Conservation (phyloP, 2,329 filamentous ascomycete genomes). For the Colletotrichum lupini region DNA sequence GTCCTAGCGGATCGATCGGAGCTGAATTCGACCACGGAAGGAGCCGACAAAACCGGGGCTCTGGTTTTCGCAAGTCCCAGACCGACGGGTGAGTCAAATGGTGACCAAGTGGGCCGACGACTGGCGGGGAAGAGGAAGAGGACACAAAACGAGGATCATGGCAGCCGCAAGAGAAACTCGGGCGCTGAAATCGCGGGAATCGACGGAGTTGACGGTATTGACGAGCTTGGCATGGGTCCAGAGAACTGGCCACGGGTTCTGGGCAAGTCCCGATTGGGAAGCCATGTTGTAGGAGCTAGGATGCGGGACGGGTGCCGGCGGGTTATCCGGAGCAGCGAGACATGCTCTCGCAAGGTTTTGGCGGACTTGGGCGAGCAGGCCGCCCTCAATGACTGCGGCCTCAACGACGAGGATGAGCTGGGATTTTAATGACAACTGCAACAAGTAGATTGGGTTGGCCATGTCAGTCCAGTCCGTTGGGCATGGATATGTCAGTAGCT, state of each 20-base stretch:
- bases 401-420: slow-evolving; percentile 26
- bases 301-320: slow-evolving; percentile 2
- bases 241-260: slow-evolving; percentile 7
- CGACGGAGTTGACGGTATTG: slow-evolving; percentile 12
- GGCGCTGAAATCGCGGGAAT: not conserved
- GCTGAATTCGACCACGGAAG: not conserved
- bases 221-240: slow-evolving; percentile 15
- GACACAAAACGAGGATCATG: not conserved
- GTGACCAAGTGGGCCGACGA: not conserved
- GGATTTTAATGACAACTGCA: slow-evolving; percentile 19
- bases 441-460: slow-evolving; percentile 14
- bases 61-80: no score
- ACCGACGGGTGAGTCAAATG: not conserved
- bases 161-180: not conserved
- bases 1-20: not conserved
- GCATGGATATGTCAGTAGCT: not conserved
- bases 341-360: slow-evolving; percentile 10
- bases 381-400: not conserved
- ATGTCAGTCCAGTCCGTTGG: not conserved
- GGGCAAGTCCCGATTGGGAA: slow-evolving; percentile 8
- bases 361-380: not conserved
- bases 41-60: not conserved
- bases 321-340: slow-evolving; percentile 11
- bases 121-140: slow-evolving; percentile 8
- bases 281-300: not conserved